Evolutionary conservation across 2,329 filamentous ascomycete genomes (phyloP).

Genomic region (Fusarium mexicanum): DNA sequence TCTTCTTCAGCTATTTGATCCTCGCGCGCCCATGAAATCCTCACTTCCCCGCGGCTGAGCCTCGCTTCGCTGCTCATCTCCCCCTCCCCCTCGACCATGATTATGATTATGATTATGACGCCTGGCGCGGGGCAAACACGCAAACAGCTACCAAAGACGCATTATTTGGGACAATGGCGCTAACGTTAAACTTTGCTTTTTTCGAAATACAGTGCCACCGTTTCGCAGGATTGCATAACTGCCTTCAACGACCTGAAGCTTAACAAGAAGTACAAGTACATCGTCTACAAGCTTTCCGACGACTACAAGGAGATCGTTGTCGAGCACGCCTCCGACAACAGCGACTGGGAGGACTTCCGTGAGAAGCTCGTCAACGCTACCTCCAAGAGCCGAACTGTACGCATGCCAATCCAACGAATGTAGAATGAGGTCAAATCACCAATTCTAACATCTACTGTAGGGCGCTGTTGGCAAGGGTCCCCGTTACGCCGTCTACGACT

Average conservation of each 20-base stretch:
- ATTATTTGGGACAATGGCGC: constrained; percentile 32
- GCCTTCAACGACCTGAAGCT: constrained; percentile 86
- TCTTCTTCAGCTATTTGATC: constrained; percentile 8
- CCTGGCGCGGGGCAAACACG: constrained; percentile 37
- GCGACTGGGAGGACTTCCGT: constrained; percentile 78
- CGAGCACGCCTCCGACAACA: constrained; percentile 74
- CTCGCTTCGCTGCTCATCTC: constrained; percentile 17
- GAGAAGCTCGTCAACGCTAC: constrained; percentile 79
- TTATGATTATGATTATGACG: constrained; percentile 28
- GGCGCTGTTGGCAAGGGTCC: constrained; percentile 72
- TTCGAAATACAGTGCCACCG: constrained; percentile 67
- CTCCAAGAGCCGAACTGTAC: constrained; percentile 74
- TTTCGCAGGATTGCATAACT: constrained; percentile 75
- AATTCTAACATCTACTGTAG: constrained; percentile 49
- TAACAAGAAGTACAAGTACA: constrained; percentile 82
- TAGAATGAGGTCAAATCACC: not conserved
- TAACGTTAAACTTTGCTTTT: constrained; percentile 35
- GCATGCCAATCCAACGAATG: constrained; percentile 33
- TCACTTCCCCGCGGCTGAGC: constrained; percentile 10
- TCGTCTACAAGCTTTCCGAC: constrained; percentile 88
- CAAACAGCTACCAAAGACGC: constrained; percentile 9
- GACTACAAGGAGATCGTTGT: constrained; percentile 85
- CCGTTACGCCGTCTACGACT: constrained; percentile 87
- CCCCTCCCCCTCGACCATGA: constrained; percentile 29
- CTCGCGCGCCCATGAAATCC: constrained; percentile 19